Evolutionary conservation across 2,329 filamentous ascomycete genomes (phyloP).

Genomic region (Grosmannia clavigera): DNA sequence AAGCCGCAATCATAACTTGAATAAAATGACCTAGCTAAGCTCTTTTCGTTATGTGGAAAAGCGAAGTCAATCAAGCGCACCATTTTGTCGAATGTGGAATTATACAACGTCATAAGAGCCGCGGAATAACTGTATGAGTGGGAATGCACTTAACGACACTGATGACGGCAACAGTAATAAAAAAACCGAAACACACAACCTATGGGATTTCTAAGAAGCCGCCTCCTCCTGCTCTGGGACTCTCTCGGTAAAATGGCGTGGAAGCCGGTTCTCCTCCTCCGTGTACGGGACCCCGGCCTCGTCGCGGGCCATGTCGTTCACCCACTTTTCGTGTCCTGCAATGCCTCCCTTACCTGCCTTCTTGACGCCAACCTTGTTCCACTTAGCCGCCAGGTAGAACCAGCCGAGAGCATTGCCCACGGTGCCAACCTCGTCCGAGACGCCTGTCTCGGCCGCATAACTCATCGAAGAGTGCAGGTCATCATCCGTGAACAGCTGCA

Average conservation of each 20-base stretch:
- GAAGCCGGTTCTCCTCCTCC: slow-evolving; percentile 48
- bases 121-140: not conserved
- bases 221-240: slow-evolving; percentile 5
- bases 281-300: slow-evolving; percentile 47
- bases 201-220: not conserved
- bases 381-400: slow-evolving; percentile 63
- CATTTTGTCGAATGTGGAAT: not conserved
- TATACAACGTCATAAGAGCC: not conserved
- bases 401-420: slow-evolving; percentile 66
- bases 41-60: not conserved
- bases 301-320: slow-evolving; percentile 61
- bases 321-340: slow-evolving; percentile 50
- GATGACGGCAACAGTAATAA: not conserved
- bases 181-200: not conserved
- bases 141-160: not conserved
- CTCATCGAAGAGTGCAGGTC: slow-evolving; percentile 56
- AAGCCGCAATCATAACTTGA: no score
- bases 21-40: not conserved
- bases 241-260: slow-evolving; percentile 28
- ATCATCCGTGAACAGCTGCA: slow-evolving; percentile 52
- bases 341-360: slow-evolving; percentile 28
- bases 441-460: slow-evolving; percentile 47
- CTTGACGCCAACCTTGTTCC: slow-evolving; percentile 41
- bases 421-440: slow-evolving; percentile 72
- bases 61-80: not conserved